Evolutionary conservation across 495 filamentous ascomycete genomes (phyloP).

Genomic region (Cryomyces minteri): DNA sequence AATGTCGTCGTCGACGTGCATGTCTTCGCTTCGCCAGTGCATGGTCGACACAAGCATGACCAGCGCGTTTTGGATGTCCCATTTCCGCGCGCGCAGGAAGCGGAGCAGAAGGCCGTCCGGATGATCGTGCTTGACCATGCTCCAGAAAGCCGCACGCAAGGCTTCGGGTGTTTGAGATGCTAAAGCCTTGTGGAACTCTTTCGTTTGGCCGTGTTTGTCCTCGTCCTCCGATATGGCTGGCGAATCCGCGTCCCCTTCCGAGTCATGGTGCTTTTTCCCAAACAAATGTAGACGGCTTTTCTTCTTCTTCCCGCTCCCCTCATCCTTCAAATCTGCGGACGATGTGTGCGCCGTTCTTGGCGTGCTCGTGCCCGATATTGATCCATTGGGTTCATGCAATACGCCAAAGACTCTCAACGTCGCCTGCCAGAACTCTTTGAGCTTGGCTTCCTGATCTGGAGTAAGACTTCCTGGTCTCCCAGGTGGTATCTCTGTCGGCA

Average conservation of each 20-base stretch:
- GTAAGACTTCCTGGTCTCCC: constrained; percentile 82
- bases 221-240: constrained; percentile 34
- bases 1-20: constrained; percentile 75
- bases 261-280: constrained; percentile 38
- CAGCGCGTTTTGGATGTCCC: constrained; percentile 84
- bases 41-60: constrained; percentile 91
- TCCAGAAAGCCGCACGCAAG: constrained; percentile 73
- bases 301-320: constrained; percentile 7
- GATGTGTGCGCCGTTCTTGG: not conserved
- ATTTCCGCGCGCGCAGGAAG: constrained; percentile 86
- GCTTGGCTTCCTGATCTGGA: constrained; percentile 68
- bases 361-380: not conserved
- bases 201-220: constrained; percentile 85
- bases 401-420: constrained; percentile 70
- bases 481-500: constrained; percentile 32
- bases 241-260: constrained; percentile 14
- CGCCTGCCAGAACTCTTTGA: constrained; percentile 70
- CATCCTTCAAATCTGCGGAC: not conserved
- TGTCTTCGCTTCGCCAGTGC: constrained; percentile 68
- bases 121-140: constrained; percentile 90
- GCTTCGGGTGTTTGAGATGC: constrained; percentile 57
- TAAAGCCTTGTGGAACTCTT: constrained; percentile 67
- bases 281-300: constrained; percentile 44
- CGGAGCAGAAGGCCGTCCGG: constrained; percentile 76
- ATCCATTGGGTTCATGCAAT: constrained; percentile 1